Evolutionary conservation across 768 basidiomycete genomes (phyloP), one percentile per base, ranked within the genome.

Genomic region (Suillus americanus): DNA sequence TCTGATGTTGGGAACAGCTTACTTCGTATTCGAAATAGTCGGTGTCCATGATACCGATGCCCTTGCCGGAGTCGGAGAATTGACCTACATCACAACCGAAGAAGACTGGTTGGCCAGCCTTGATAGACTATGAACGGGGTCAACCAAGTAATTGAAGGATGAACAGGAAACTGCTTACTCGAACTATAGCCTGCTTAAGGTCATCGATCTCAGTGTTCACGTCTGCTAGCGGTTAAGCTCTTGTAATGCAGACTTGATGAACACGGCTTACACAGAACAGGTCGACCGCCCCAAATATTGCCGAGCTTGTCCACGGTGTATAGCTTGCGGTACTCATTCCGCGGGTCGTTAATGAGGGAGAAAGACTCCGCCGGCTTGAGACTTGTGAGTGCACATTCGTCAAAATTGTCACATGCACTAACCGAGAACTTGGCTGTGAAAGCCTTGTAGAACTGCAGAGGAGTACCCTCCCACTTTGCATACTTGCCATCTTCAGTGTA

Each of bases 31-130:
- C 89, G 74, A 88, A 94, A 25, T 96, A 81, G 18, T 84, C 84
- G 30, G 87, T 85, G 73, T 95, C 95, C 95, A 97, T 93, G 67
- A 97, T 88, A 30, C 96, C 97, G 2, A 82, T 75, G 16, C 68
- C 75, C 38, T 73, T 74, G 30, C 77, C 69, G 28, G 81, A 80
- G 68, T 92, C 88, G 5, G 89, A 91, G 73, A 87, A 92, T 73
- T 97, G 86, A 41, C 95, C 95, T 53, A 97, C 95, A 73, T 99
- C 97, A 74, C 96, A 97, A 0, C 95, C 97, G 73, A 98, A 98
- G 85, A 97, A 97, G 53, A 96, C 90, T 5, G 95, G 91, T 45
- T 89, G 87, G 46, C 93, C 91, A 30, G 91, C 90, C 77, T 94
- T 94, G 80, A 97, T 86, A 75, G 90, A 82, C 82, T 86, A 64